Evolutionary conservation across 495 filamentous ascomycete species (phyloP), one percentile per base, ranked within the genome.

Genomic region (Aspergillus cavernicola): DNA sequence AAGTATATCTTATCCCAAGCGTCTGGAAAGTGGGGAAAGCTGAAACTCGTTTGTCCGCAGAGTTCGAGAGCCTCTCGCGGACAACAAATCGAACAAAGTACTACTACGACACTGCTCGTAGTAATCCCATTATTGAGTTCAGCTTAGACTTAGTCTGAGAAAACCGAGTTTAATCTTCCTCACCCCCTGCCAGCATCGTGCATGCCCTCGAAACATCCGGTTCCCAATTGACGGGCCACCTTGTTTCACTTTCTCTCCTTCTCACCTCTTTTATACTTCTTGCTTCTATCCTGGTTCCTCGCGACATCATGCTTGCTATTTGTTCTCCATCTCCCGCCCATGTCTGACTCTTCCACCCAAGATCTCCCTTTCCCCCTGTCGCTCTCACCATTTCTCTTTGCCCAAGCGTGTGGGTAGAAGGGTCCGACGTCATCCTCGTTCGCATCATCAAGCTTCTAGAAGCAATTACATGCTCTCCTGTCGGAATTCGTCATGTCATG

Each of bases 401-500:
- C 40, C 3, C 41, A 13, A 43, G 49, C 15, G 19, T 37, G 46
- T 26, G 9, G 2, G 23, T n/a, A 18, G 19, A n/a, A n/a, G n/a
- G n/a, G n/a, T n/a, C n/a, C n/a, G n/a, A n/a, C n/a, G n/a, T n/a
- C n/a, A n/a, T n/a, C n/a, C n/a, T n/a, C n/a, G n/a, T n/a, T n/a
- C n/a, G n/a, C n/a, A 33, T 24, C 24, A 32, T 20, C 16, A 4
- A 24, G 9, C 28, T 4, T 9, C 43, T 20, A 31, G 3, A 46
- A 36, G 20, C 29, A 35, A 47, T 19, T 50, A 43, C 31, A 42
- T 49, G 36, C 18, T 55, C 36, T 19, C 11, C 16, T 3, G 8
- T 43, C 50, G 32, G 29, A 39, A 35, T 56, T 22, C 61, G 61
- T 60, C 65, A 67, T 70, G 67, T 62, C 58, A 70, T 67, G 67